Base-by-base conservation (phyloP, 148 eudicot species). In the Heliamphora exappendiculata region DNA sequence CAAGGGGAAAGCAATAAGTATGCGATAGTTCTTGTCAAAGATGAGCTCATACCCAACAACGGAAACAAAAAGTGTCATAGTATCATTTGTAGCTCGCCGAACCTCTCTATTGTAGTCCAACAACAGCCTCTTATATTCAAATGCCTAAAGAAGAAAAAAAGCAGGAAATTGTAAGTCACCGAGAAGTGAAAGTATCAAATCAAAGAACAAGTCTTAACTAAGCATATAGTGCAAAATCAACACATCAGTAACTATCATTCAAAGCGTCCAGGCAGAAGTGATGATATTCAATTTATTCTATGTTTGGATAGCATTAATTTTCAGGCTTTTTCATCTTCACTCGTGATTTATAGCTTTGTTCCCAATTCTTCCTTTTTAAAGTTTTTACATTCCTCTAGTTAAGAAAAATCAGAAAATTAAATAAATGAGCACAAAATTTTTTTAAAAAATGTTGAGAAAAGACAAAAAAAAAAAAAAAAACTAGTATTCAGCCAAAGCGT, bases 21-120 rank as follows among this genome's bases (percentile, higher is more conserved):
- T n/a, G 62, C 20, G n/a, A 75, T 29, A 36, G 36, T 51, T 50
- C 37, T 70, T 34, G n/a, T 36, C 29, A 42, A 84, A 42, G 50
- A 85, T 75, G 62, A 81, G 70, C 49, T 54, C 89, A 45, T 74
- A 94, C 98, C 98, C 91, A 7, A 88, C 87, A 65, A 81, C 80
- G 74, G 80, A 62, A 68, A 90, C 96, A 78, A 94, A 87, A 80
- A 78, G 85, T 73, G 90, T 79, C 98, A 94, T 90, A 53, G 97
- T 89, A 37, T 90, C 97, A 76, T 92, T 91, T 73, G 98, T 90
- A 63, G 96, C 96, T 80, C 92, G 91, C 17, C 98, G 91, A 79
- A 94, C 97, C 60, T 94, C 98, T 79, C 97, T 84, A 49, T 86
- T 94, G 81, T 94, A 94, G 81, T 94, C 98, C 85, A 92, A 85